Base-by-base conservation (phyloP, 75 land plant species). In the Sequoiadendron giganteum region DNA sequence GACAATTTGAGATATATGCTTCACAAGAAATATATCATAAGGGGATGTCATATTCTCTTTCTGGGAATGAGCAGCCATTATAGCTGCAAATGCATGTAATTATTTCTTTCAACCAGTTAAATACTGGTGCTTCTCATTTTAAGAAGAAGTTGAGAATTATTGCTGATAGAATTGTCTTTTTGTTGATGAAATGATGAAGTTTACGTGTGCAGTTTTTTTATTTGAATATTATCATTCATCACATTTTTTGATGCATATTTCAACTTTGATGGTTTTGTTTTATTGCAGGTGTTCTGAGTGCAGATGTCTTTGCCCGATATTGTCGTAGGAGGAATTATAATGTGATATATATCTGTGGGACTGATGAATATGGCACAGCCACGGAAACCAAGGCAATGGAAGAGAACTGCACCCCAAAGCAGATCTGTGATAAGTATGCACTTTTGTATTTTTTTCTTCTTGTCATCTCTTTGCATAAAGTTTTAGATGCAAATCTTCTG, bases 381-480 rank as follows among this genome's bases (percentile, higher is more conserved):
- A 98, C 99, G 1, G 99, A 98, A 88, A 98, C 98, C 1, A 98
- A 98, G 89, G 99, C 99, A 25, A 90, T 97, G 96, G 99, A 98
- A 87, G 99, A 98, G 91, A 93, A 93, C 2, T 90, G 93, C 47
- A 87, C 94, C n/a, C 99, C 99, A 19, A 68, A 90, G 76, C 89
- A 98, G 87, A 98, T 98, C 49, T 98, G 99, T 88, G 99, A 98
- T 87, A 98, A 98, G 99, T 98, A 92, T 52, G 92, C 9, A 84
- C 48, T 84, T 5, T 30, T 6, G 28, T 1, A 28, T 65, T 65
- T 25, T 65, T 56, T 56, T 25, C 7, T 8, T 49, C 13, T n/a
- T 82, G 48, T 45, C 34, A n/a, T 82, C 84, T 82, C 84, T 10
- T 82, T 47, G 54, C 47, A 82, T 45, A 21, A 47, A 11, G 42